Conservation (phyloP, 345 rosid species). For the Arabidopsis arenosa region DNA sequence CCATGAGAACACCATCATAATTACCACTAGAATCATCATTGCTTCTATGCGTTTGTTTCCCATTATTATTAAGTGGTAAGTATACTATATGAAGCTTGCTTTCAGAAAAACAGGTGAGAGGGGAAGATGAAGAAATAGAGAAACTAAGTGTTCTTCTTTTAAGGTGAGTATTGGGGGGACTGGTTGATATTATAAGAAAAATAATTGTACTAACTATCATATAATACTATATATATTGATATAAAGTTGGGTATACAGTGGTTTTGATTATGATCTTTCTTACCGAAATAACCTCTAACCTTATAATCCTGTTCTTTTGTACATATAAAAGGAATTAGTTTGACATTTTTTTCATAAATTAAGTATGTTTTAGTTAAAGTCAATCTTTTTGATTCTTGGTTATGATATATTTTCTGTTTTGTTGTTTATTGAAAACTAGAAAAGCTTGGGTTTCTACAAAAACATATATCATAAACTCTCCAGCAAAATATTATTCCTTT, state of each 20-base stretch:
- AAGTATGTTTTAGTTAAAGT: neutral
- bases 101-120: constrained; percentile 17
- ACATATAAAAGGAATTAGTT: neutral
- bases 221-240: constrained; percentile 7
- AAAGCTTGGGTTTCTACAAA: neutral
- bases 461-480: neutral
- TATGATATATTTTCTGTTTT: neutral
- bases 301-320: neutral
- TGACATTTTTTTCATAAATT: neutral
- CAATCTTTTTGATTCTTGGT: neutral
- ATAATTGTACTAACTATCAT: constrained; percentile 17
- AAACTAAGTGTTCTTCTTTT: constrained; percentile 32
- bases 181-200: constrained; percentile 31
- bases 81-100: constrained; percentile 7
- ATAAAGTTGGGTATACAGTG: constrained; percentile 7
- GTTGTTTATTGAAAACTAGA: constrained; percentile 12
- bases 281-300: constrained; percentile 5
- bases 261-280: constrained; percentile 16
- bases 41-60: constrained; percentile 32
- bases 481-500: constrained; percentile 7
- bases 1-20: constrained; percentile 42
- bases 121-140: constrained; percentile 23
- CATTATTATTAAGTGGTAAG: constrained; percentile 20
- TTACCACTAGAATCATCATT: constrained; percentile 29
- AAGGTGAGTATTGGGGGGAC: constrained; percentile 25